Conservation (phyloP, 768 basidiomycete species). For the Lactarius hatsudake region DNA sequence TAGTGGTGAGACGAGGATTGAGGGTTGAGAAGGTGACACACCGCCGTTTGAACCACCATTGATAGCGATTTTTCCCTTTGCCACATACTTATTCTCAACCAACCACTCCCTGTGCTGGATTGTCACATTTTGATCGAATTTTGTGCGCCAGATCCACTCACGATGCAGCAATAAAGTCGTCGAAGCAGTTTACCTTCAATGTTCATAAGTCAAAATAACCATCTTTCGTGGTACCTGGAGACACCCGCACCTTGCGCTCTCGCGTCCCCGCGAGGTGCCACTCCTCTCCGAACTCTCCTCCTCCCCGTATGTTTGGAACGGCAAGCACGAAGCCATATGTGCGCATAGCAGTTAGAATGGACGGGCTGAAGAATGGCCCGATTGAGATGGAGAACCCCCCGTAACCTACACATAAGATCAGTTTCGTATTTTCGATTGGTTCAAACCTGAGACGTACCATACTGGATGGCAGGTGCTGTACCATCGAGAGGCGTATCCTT, state of each 20-base stretch:
- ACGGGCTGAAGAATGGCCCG: slow-evolving; percentile 67
- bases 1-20: background rate
- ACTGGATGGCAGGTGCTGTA: slow-evolving; percentile 73
- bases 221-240: background rate
- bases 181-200: slow-evolving; percentile 63
- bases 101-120: slow-evolving; percentile 54
- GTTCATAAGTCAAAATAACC: background rate
- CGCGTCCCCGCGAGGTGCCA: slow-evolving; percentile 75
- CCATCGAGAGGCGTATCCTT: slow-evolving; percentile 69
- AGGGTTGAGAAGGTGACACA: slow-evolving; percentile 31
- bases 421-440: background rate
- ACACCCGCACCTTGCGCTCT: slow-evolving; percentile 57
- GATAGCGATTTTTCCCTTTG: slow-evolving; percentile 67
- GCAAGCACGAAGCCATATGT: slow-evolving; percentile 67
- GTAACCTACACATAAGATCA: slow-evolving; percentile 47
- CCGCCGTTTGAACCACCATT: slow-evolving; percentile 85
- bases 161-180: slow-evolving; percentile 84
- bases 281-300: slow-evolving; percentile 78
- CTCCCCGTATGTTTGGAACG: slow-evolving; percentile 49
- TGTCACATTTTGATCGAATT: background rate
- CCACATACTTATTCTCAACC: slow-evolving; percentile 68
- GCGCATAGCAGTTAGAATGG: slow-evolving; percentile 71
- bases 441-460: slow-evolving; percentile 45
- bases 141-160: slow-evolving; percentile 36
- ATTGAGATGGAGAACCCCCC: slow-evolving; percentile 79